Evolutionary conservation across 805 yeast species (phyloP).

Genomic region (Saccharomycopsis fodiens): DNA sequence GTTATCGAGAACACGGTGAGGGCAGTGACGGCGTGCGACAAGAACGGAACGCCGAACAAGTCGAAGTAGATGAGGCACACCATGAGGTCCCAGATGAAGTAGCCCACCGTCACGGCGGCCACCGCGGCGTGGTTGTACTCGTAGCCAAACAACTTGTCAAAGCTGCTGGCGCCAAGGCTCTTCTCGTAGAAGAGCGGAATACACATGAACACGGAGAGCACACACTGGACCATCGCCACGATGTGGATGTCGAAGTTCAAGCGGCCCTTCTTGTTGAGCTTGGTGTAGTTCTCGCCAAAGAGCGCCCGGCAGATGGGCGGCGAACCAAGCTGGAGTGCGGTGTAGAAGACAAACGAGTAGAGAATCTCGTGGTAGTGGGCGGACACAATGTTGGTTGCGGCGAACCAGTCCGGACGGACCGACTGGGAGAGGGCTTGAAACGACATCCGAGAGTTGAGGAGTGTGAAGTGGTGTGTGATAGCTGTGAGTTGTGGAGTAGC

Average conservation of each 20-base stretch:
- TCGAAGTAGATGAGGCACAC: constrained; percentile 58
- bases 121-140: constrained; percentile 74
- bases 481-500: background rate
- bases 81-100: constrained; percentile 82
- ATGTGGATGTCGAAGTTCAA: constrained; percentile 85
- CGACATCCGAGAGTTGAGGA: background rate
- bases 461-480: background rate
- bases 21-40: constrained; percentile 80
- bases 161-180: constrained; percentile 27
- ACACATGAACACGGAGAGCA: constrained; percentile 51
- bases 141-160: constrained; percentile 56
- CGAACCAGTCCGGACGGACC: background rate
- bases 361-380: constrained; percentile 75
- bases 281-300: constrained; percentile 49
- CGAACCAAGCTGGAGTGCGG: constrained; percentile 42
- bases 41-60: constrained; percentile 74
- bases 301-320: constrained; percentile 41
- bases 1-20: constrained; percentile 60
- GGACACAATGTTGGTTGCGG: constrained; percentile 28
- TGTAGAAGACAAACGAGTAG: constrained; percentile 54
- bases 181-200: constrained; percentile 61
- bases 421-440: constrained; percentile 7
- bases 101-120: constrained; percentile 68
- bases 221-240: constrained; percentile 79
- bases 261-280: constrained; percentile 37